Base-by-base conservation (phyloP, 2,329 filamentous ascomycete genomes). In the Cadophora sp. region DNA sequence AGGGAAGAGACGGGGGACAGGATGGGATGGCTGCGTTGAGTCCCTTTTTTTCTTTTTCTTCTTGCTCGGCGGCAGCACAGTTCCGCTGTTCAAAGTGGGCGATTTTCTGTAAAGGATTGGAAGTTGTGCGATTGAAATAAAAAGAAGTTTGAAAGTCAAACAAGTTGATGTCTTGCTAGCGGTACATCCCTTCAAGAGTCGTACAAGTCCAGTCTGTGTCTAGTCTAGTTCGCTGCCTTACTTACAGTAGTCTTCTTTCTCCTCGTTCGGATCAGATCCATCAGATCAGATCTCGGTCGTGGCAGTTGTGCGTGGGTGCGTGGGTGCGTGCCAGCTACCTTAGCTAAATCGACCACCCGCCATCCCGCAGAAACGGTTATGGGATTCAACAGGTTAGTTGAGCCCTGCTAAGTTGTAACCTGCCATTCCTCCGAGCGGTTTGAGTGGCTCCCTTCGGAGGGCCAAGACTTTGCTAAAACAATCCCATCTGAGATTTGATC, bases 331-430 rank as follows among this genome's bases (percentile, higher is more conserved):
- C 27, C 27, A 30, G 27, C 27, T 30, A 3, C 27, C 27, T 30
- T 62, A 53, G 30, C 27, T 48, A 36, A 39, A 51, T 41, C 59
- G 39, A 45, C 48, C 41, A 43, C 36, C 60, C 36, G 36, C 66
- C 67, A 68, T 70, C 66, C 71, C 68, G 71, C 53, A 59, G 62
- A 65, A 67, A 68, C 66, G 71, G 71, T 70, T 66, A 41, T 65
- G 55, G 66, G 67, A 66, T 41, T 56, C 64, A 24, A 39, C 36
- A 63, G 39, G 43, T 36, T 27, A 67, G 56, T 51, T 43, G 33
- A 53, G 66, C 50, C 47, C 36, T 59, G 55, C 51, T 67, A 62
- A 50, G 50, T 51, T 50, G 30, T 13, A 39, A 39, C 11, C 36
- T 39, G 36, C 36, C 56, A 48, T 47, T 47, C n/a, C 58, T 56